Percentiles rank a stretch among this genome's conserved stretches.
These are phyloP conservation scores for Didymella lethalis DNA, from an alignment of 2,329 filamentous ascomycete genomes.

Conservation along the genomic window DNA sequence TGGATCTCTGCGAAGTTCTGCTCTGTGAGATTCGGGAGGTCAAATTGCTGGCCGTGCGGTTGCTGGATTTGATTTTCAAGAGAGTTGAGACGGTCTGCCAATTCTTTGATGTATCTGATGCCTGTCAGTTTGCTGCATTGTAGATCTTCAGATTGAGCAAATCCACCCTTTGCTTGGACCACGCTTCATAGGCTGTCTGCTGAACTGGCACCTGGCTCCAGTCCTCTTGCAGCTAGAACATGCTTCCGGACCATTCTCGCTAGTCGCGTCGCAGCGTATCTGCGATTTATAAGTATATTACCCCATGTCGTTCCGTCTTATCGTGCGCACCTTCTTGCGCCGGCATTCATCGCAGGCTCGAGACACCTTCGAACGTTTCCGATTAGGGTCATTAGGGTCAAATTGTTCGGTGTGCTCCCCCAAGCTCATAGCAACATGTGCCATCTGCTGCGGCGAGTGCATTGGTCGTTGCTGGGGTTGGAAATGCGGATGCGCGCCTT, in stretches of 20 bases:
- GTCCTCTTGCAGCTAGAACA: constrained; percentile 53
- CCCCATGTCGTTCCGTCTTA: neutral
- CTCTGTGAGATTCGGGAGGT: constrained; percentile 42
- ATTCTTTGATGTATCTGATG: constrained; percentile 52
- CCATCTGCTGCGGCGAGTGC: constrained; percentile 52
- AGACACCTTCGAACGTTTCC: constrained; percentile 53
- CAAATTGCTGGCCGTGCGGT: constrained; percentile 41
- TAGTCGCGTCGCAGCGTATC: constrained; percentile 53
- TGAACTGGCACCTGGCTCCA: constrained; percentile 52
- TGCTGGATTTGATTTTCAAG: constrained; percentile 51
- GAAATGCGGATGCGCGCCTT: constrained; percentile 47
- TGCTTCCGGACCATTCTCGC: constrained; percentile 51
- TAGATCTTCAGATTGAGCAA: neutral
- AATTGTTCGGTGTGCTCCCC: constrained; percentile 47
- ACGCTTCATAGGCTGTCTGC: constrained; percentile 53
- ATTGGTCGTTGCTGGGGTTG: constrained; percentile 46
- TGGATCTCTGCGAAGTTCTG: constrained; percentile 43
- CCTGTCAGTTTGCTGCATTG: constrained; percentile 21
- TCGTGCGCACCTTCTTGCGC: constrained; percentile 50
- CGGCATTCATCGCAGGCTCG: constrained; percentile 54
- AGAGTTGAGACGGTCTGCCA: constrained; percentile 50
- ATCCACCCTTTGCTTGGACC: constrained; percentile 53
- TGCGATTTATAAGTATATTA: constrained; percentile 18
- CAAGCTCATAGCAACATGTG: constrained; percentile 50
- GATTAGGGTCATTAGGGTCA: constrained; percentile 47